Percentiles rank a stretch among this genome's conserved stretches.
These are phyloP conservation scores for Cryptosporidium viatorum DNA, from an alignment of 169 alveolate genomes.

Conservation along the genomic window DNA sequence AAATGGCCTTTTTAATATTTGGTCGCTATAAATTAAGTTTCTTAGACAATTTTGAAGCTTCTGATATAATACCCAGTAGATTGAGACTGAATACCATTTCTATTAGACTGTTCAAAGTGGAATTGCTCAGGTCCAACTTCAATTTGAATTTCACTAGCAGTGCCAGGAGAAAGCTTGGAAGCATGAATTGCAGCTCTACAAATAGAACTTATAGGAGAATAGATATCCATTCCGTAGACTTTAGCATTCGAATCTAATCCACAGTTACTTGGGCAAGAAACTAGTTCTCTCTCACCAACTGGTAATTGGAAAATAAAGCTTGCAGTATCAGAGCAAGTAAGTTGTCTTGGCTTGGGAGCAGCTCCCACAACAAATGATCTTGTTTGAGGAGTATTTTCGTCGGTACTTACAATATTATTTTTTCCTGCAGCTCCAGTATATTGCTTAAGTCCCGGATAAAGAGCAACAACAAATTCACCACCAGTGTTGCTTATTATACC, in stretches of 20 bases:
- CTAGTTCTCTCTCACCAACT: constrained; percentile 66
- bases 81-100: constrained; percentile 65
- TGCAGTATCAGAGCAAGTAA: constrained; percentile 53
- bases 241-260: constrained; percentile 75
- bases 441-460: constrained; percentile 77
- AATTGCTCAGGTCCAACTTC: constrained; percentile 74
- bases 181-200: constrained; percentile 92
- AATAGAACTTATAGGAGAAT: constrained; percentile 87
- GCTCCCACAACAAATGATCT: constrained; percentile 86
- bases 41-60: constrained; percentile 66
- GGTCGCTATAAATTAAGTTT: neutral
- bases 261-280: constrained; percentile 77
- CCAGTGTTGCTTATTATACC: constrained; percentile 84
- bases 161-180: constrained; percentile 35
- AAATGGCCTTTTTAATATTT: neutral
- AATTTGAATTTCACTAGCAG: constrained; percentile 62
- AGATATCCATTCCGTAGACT: constrained; percentile 83
- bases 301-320: constrained; percentile 64
- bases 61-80: constrained; percentile 71
- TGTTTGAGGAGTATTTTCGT: constrained; percentile 54
- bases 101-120: constrained; percentile 71
- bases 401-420: constrained; percentile 71
- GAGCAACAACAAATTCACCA: constrained; percentile 79
- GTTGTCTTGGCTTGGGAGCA: constrained; percentile 81
- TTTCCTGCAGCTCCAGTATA: constrained; percentile 77